These are phyloP conservation scores for Pulchroboletus neoregius DNA, from an alignment of 1,284 basidiomycete species.

Conservation along the genomic window DNA sequence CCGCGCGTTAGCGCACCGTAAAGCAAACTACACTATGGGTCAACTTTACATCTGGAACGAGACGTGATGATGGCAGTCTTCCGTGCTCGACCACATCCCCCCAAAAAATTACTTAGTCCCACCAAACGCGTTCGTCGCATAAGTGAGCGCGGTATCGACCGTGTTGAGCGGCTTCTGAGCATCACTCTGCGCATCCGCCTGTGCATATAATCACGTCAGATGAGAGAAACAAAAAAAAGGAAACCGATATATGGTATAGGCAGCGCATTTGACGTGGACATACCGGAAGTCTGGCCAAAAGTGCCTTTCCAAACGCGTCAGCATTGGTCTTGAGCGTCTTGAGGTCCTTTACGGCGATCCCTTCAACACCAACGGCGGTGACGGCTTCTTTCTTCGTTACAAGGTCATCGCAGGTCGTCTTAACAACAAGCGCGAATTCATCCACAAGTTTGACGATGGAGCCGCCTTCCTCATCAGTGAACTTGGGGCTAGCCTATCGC, in stretches of 20 bases:
- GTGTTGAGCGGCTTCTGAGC: neutral
- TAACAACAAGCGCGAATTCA: rapidly evolving
- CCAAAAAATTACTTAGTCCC: neutral
- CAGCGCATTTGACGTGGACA: neutral
- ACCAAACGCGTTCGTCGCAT: neutral
- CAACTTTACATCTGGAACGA: too few relatives aligned
- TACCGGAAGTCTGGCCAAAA: neutral
- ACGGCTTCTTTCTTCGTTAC: neutral
- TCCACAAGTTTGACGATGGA: rapidly evolving
- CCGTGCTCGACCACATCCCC: too few relatives aligned
- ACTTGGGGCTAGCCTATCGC: neutral
- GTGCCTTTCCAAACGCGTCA: neutral
- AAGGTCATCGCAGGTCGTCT: neutral
- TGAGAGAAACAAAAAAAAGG: neutral
- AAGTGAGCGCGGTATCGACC: neutral
- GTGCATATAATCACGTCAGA: neutral
- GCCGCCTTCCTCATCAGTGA: neutral
- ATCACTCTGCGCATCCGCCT: neutral
- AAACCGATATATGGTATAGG: neutral
- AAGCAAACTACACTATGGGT: too few relatives aligned
- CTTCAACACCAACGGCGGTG: too few relatives aligned
- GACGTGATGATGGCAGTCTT: neutral
- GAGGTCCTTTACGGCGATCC: neutral
- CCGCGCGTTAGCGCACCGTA: too few relatives aligned
- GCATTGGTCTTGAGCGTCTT: neutral